phyloP scores from a whole-genome alignment of 345 rosid genomes.

The Psidium guajava region DNA sequence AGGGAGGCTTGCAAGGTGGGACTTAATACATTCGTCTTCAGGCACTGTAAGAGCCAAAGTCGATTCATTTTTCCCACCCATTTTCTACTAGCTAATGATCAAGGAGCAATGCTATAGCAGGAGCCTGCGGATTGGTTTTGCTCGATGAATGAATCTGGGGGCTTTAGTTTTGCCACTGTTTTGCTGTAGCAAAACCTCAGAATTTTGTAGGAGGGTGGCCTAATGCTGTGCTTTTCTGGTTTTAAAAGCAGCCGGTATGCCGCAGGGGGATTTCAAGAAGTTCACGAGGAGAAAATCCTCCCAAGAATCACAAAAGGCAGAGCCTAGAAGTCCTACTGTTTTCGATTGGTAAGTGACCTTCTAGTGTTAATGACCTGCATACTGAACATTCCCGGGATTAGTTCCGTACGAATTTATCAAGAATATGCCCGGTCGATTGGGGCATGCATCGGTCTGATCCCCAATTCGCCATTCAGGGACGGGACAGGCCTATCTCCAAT shows the following conservation, averaged over 20 bases:
- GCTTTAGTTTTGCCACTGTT: neutral
- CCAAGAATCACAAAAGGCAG: constrained; percentile 16
- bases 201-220: neutral
- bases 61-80: neutral
- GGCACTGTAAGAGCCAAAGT: neutral
- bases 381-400: neutral
- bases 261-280: constrained; percentile 31
- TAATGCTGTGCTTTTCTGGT: constrained; percentile 1
- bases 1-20: neutral
- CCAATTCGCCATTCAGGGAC: neutral
- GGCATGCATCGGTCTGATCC: neutral
- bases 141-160: neutral
- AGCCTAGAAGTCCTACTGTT: constrained; percentile 42
- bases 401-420: neutral
- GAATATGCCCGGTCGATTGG: neutral
- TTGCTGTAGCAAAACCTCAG: neutral
- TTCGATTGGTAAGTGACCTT: constrained; percentile 37
- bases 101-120: neutral
- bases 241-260: constrained; percentile 49
- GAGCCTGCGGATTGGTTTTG: neutral
- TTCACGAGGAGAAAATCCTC: constrained; percentile 22
- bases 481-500: neutral
- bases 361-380: neutral
- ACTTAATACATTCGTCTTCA: neutral
- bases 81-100: neutral